Evolutionary conservation across 169 alveolate species (phyloP).

Genomic region (Fabrea salina): DNA sequence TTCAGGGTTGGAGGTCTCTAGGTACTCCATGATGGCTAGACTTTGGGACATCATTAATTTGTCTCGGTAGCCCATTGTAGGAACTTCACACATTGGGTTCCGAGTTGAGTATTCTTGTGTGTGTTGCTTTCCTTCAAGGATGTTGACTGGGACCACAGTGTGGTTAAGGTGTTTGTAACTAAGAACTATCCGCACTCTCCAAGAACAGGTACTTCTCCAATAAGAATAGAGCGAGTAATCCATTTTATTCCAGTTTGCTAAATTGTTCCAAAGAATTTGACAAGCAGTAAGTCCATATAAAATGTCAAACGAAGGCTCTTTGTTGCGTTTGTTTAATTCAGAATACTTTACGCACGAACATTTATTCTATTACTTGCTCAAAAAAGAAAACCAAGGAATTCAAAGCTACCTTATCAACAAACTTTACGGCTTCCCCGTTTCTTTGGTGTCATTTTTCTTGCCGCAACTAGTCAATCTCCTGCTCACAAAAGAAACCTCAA

Average conservation of each 20-base stretch:
- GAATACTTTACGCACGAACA: neutral
- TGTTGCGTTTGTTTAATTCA: conserved; percentile 27
- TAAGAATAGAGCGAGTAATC: conserved; percentile 40
- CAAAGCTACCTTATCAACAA: conserved; percentile 6
- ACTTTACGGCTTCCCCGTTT: neutral
- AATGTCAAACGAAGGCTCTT: conserved; percentile 31
- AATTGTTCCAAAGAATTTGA: no score
- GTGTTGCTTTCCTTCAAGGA: neutral
- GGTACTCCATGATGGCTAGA: conserved; percentile 48
- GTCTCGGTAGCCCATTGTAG: conserved; percentile 38
- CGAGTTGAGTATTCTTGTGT: neutral
- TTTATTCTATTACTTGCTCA: neutral
- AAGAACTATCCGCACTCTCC: conserved; percentile 62
- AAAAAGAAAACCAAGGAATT: conserved; percentile 14
- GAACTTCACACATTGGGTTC: conserved; percentile 36
- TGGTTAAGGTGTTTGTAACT: conserved; percentile 41
- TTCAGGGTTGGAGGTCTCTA: conserved; percentile 50
- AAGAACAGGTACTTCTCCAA: conserved; percentile 56
- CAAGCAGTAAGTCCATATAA: no score
- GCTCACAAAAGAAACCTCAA: neutral
- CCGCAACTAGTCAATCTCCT: conserved; percentile 17
- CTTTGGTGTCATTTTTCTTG: neutral
- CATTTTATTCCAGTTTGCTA: no score
- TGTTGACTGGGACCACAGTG: conserved; percentile 39
- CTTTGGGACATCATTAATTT: conserved; percentile 38